Evolutionary conservation across 345 rosid species (phyloP).

Genomic region (Cardamine chenopodiifolia): DNA sequence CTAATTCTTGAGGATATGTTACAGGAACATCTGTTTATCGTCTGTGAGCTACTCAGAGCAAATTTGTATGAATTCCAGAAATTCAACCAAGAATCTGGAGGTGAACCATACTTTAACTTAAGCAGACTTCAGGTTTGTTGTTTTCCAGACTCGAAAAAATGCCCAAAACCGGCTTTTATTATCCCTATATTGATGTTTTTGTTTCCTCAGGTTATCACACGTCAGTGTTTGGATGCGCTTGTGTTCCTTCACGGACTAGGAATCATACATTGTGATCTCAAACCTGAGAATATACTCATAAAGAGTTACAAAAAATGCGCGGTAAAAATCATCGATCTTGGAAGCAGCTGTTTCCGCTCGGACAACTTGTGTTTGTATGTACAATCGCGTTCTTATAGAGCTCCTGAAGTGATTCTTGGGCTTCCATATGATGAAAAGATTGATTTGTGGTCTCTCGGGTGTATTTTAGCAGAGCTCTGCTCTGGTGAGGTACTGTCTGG

Average conservation of each 20-base stretch:
- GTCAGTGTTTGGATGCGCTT: slow-evolving; percentile 92
- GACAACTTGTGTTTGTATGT: slow-evolving; percentile 85
- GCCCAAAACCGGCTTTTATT: background rate
- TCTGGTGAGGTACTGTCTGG: slow-evolving; percentile 77
- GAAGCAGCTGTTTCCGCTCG: slow-evolving; percentile 90
- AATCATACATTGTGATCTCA: slow-evolving; percentile 93
- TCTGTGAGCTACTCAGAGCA: slow-evolving; percentile 86
- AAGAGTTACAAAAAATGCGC: slow-evolving; percentile 80
- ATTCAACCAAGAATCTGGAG: slow-evolving; percentile 81
- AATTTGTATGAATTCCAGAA: slow-evolving; percentile 92
- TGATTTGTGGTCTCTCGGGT: slow-evolving; percentile 95
- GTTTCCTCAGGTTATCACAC: slow-evolving; percentile 62
- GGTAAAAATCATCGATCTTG: slow-evolving; percentile 93
- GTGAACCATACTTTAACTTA: slow-evolving; percentile 70
- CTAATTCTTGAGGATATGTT: background rate
- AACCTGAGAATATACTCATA: slow-evolving; percentile 89
- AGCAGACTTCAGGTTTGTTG: slow-evolving; percentile 79
- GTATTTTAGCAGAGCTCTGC: slow-evolving; percentile 89
- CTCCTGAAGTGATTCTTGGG: slow-evolving; percentile 96
- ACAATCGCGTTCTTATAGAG: slow-evolving; percentile 95
- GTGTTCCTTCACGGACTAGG: slow-evolving; percentile 81
- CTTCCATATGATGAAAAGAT: slow-evolving; percentile 88
- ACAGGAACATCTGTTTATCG: slow-evolving; percentile 96
- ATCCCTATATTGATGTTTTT: background rate
- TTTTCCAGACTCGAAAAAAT: background rate